A percentile compares a stretch with the other conserved stretches of the same genome.
Evolutionary conservation across 2,329 filamentous ascomycete genomes (phyloP).

Genomic region (Pseudogymnoascus sp.): DNA sequence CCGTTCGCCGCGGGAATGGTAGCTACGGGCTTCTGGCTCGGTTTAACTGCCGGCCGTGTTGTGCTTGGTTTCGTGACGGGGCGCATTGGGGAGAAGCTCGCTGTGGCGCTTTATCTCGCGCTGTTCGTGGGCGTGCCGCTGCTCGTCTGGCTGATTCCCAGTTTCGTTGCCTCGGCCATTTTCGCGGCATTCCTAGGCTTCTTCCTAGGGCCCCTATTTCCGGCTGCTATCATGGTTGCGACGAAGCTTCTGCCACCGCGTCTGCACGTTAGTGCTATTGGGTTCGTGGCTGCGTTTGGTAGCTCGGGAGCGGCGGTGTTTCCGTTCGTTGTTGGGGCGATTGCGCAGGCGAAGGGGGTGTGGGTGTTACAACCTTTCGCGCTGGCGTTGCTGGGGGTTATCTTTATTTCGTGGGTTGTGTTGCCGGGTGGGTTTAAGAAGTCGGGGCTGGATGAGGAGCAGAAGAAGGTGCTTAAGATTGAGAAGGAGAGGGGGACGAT

Average conservation of each 20-base stretch:
- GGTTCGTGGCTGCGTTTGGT: slow-evolving; percentile 73
- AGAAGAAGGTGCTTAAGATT: neutral
- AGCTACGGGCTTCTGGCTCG: slow-evolving; percentile 78
- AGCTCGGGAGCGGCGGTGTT: slow-evolving; percentile 63
- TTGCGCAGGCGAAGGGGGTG: slow-evolving; percentile 53
- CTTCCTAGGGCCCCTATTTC: slow-evolving; percentile 74
- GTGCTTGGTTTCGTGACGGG: slow-evolving; percentile 71
- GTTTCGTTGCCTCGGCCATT: slow-evolving; percentile 66
- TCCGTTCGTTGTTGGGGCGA: slow-evolving; percentile 61
- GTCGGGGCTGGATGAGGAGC: slow-evolving; percentile 11
- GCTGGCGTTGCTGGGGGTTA: slow-evolving; percentile 41
- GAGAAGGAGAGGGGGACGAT: slow-evolving; percentile 1
- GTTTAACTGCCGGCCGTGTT: slow-evolving; percentile 68
- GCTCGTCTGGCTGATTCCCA: slow-evolving; percentile 75
- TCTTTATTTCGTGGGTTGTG: slow-evolving; percentile 41
- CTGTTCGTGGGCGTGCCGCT: slow-evolving; percentile 59
- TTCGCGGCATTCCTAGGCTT: slow-evolving; percentile 69
- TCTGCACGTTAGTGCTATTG: slow-evolving; percentile 72
- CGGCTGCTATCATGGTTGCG: slow-evolving; percentile 64
- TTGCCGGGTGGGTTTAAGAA: slow-evolving; percentile 25
- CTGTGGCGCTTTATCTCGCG: slow-evolving; percentile 57
- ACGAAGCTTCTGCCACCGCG: slow-evolving; percentile 68
- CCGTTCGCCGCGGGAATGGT: slow-evolving; percentile 69
- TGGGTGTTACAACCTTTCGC: slow-evolving; percentile 51
- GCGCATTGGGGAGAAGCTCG: slow-evolving; percentile 62